A percentile compares a stretch with the other conserved stretches of the same genome.
Evolutionary conservation across 352 stramenopile species (phyloP).

Genomic region (Phytopythium ostracodes): DNA sequence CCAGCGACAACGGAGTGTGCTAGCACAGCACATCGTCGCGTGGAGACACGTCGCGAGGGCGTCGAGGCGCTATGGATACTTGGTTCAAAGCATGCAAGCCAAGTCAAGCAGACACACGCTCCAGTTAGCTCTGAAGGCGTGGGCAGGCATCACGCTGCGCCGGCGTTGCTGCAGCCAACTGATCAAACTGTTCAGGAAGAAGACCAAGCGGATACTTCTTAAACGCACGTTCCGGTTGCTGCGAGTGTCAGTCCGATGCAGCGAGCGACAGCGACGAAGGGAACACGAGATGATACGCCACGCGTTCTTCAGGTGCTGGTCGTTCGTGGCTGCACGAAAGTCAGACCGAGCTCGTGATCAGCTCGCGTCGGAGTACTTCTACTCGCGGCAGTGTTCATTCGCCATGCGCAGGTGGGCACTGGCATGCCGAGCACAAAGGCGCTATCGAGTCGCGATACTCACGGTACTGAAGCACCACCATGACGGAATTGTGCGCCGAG

Average conservation of each 20-base stretch:
- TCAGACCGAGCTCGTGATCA: constrained; percentile 7
- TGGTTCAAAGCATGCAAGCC: neutral
- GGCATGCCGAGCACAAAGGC: neutral
- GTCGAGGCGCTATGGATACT: neutral
- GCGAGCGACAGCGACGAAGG: constrained; percentile 9
- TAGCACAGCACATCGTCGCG: neutral
- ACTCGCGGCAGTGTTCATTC: neutral
- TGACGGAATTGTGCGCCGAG: neutral
- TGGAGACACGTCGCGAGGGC: neutral
- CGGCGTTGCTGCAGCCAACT: constrained; percentile 27
- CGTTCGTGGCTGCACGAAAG: neutral
- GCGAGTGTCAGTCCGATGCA: constrained; percentile 9
- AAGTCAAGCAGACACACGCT: neutral
- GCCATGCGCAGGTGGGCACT: neutral
- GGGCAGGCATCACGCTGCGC: neutral
- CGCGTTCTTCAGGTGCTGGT: constrained; percentile 4
- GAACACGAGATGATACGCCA: neutral
- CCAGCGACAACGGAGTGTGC: neutral
- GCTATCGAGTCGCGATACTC: neutral
- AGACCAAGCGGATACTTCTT: constrained; percentile 12
- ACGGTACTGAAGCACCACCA: constrained; percentile 2
- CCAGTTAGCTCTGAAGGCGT: neutral
- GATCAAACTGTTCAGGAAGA: constrained; percentile 41
- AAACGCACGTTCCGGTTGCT: constrained; percentile 17
- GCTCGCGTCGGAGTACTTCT: constrained; percentile 2